Evolutionary conservation across 768 basidiomycete species (phyloP), one percentile per base, ranked within the genome.

Genomic region (Paxillus ammoniavirescens): DNA sequence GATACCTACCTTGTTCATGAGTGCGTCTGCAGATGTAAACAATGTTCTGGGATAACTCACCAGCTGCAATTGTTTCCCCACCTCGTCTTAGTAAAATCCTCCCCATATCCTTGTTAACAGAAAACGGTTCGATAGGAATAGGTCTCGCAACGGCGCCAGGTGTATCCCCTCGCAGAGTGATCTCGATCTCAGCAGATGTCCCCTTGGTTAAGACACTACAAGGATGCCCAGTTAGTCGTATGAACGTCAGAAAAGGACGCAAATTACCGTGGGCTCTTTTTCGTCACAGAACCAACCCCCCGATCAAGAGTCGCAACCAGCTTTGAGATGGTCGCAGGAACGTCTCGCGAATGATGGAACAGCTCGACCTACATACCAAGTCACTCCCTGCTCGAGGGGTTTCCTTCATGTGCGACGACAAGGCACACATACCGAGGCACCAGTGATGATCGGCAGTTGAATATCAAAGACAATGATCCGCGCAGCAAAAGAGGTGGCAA

Each of bases 401-500:
- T 2, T 42, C 8, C n/a, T 12, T 23, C 26, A 1, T 8, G 14
- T 15, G 15, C 31, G 21, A 8, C 7, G n/a, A 8, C 15, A 3
- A 15, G 35, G 43, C 15, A 10, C 26, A 67, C 79, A 57, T 68
- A 94, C 94, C 40, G 91, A 86, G 58, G 92, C 79, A 38, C 97
- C 97, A 1, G 83, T 77, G 10, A 87, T 93, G 58, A 99, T 89
- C 0, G 97, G 97, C 44, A 91, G 78, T 58, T 89, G 82, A 13
- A 96, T 82, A 65, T 99, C 97, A 66, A 99, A 98, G 4, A 97
- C 82, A 52, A 99, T 89, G 61, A 99, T 86, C 56, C 93, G 84
- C 5, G 94, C 93, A 6, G 77, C 83, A 70, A 98, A 98, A 13
- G 75, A 69, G 6, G 82, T 83, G 2, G 83, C 89, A 23, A 98